These are phyloP conservation scores for Cladosporium halotolerans DNA, from an alignment of 2,329 filamentous ascomycete genomes.

Conservation along the genomic window DNA sequence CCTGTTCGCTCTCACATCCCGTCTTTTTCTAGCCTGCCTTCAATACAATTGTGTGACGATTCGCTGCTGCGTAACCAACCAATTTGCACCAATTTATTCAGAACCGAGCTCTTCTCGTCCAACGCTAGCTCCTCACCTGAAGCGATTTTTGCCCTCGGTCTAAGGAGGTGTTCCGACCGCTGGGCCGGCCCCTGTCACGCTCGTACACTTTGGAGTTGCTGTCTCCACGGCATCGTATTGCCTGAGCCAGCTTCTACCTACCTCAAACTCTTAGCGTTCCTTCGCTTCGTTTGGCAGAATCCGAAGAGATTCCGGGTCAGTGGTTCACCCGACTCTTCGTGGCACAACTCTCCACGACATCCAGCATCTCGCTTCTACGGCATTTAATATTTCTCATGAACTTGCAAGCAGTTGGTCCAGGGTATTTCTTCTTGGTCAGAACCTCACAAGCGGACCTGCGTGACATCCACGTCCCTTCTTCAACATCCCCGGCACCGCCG, in stretches of 20 bases:
- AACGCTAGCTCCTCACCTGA: not conserved
- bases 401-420: constrained; percentile 7
- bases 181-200: not conserved
- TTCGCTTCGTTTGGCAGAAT: not conserved
- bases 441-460: constrained; percentile 16
- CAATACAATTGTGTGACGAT: constrained; percentile 27
- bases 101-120: constrained; percentile 16
- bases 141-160: too few species aligned
- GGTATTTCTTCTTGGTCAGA: constrained; percentile 8
- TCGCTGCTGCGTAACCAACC: constrained; percentile 27
- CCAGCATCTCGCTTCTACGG: too few species aligned
- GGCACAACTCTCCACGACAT: constrained; percentile 2
- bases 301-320: constrained; percentile 11
- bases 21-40: constrained; percentile 14
- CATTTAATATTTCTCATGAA: constrained; percentile 10
- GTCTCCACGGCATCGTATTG: not conserved
- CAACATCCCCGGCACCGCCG: constrained; percentile 17
- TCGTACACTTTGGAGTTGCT: constrained; percentile 1
- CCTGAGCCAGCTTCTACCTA: not conserved
- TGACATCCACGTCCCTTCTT: constrained; percentile 16
- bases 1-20: constrained; percentile 13
- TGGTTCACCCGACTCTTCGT: constrained; percentile 4
- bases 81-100: constrained; percentile 19
- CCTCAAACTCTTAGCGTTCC: not conserved
- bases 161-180: not conserved